phyloP scores from a whole-genome alignment of 1,284 basidiomycete genomes.

The Moesziomyces sp. region DNA sequence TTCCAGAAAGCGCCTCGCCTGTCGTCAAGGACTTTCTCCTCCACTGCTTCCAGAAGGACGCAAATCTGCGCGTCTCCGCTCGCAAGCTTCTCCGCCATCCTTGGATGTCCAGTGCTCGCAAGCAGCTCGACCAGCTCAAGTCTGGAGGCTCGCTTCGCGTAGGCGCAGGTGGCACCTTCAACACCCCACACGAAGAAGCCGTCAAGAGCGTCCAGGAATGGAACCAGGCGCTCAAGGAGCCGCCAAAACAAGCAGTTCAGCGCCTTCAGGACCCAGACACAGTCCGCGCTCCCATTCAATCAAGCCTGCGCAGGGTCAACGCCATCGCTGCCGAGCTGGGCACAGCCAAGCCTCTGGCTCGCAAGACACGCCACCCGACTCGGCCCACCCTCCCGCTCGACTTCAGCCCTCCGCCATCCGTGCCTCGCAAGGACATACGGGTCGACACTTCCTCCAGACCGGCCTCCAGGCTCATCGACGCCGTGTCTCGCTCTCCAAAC shows the following conservation, averaged over 20 bases:
- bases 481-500: neutral
- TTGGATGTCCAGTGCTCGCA: constrained; percentile 90
- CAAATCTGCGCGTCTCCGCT: constrained; percentile 90
- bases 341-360: constrained; percentile 38
- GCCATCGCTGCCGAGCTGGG: constrained; percentile 39
- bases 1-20: constrained; percentile 89
- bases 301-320: constrained; percentile 43
- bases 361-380: constrained; percentile 16
- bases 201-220: constrained; percentile 95
- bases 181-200: constrained; percentile 80
- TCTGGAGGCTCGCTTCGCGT: constrained; percentile 70
- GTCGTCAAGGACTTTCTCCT: constrained; percentile 95
- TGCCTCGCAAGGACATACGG: constrained; percentile 5
- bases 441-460: constrained; percentile 2
- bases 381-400: constrained; percentile 45
- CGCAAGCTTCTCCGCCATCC: constrained; percentile 91
- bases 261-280: constrained; percentile 37
- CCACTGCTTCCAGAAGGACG: constrained; percentile 98
- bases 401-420: constrained; percentile 34
- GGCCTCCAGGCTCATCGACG: constrained; percentile 10
- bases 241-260: constrained; percentile 57
- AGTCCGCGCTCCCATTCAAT: constrained; percentile 34
- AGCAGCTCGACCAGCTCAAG: constrained; percentile 74
- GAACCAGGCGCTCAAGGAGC: constrained; percentile 95
- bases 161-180: constrained; percentile 22